phyloP scores from a whole-genome alignment of 2,329 filamentous ascomycete species.

The Aspergillus sp. region DNA sequence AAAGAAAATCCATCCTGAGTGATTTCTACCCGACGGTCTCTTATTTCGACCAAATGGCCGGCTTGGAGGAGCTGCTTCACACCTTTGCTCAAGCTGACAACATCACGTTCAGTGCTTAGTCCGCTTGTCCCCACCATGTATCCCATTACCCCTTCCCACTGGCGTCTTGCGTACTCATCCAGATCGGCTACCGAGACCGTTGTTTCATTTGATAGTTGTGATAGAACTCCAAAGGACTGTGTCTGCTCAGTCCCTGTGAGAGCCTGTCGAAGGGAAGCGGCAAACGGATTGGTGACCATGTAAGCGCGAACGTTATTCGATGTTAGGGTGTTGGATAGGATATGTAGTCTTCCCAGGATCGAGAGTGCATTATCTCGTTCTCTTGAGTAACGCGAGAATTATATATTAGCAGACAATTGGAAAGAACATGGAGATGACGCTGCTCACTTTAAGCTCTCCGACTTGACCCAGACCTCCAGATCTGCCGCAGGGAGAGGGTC shows the following conservation, averaged over 20 bases:
- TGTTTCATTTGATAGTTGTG: conserved; percentile 56
- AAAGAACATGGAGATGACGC: background rate
- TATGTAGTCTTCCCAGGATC: conserved; percentile 79
- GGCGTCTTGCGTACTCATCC: conserved; percentile 77
- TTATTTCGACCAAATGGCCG: conserved; percentile 71
- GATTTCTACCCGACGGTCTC: conserved; percentile 60
- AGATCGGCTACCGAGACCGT: conserved; percentile 68
- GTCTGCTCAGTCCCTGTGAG: conserved; percentile 82
- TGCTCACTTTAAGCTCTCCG: conserved; percentile 54
- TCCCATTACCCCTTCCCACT: conserved; percentile 95
- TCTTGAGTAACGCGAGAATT: conserved; percentile 34
- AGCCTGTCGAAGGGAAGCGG: conserved; percentile 74
- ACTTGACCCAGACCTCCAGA: conserved; percentile 80
- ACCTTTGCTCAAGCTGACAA: conserved; percentile 58
- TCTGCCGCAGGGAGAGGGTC: conserved; percentile 72
- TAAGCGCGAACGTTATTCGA: conserved; percentile 64
- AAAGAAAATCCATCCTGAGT: conserved; percentile 94
- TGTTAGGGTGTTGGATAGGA: conserved; percentile 63
- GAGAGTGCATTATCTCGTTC: conserved; percentile 80
- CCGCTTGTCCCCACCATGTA: conserved; percentile 70
- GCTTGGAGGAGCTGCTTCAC: conserved; percentile 80
- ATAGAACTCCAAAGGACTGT: conserved; percentile 86
- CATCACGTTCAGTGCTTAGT: conserved; percentile 43
- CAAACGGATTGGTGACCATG: conserved; percentile 75
- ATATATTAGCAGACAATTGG: background rate